phyloP scores from a whole-genome alignment of 2,329 filamentous ascomycete genomes.

The Sporothrix brunneoviolacea region DNA sequence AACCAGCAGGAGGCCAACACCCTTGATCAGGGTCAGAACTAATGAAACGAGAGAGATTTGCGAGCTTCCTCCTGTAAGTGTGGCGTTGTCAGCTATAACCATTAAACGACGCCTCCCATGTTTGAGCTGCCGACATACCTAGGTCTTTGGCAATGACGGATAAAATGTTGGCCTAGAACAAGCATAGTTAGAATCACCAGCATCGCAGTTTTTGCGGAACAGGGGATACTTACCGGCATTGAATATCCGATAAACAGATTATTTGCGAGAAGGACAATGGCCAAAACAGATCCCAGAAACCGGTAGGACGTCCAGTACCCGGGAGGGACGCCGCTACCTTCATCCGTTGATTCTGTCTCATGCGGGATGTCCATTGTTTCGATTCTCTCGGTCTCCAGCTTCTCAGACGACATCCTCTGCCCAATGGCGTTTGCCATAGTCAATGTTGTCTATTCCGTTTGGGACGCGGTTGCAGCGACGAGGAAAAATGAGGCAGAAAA shows the following conservation, averaged over 20 bases:
- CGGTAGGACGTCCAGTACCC: conserved; percentile 9
- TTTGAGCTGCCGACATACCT: no score
- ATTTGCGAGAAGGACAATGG: conserved; percentile 8
- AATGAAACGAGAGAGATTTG: background rate
- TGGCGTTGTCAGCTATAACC: no score
- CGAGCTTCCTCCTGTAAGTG: no score
- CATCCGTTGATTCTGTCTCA: background rate
- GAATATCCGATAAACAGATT: conserved; percentile 11
- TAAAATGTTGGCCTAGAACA: conserved; percentile 9
- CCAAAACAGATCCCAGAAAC: conserved; percentile 6
- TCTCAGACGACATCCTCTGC: background rate
- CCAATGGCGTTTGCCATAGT: no score
- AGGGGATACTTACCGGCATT: no score
- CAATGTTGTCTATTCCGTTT: no score
- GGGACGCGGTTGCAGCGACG: no score
- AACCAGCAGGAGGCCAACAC: conserved; percentile 7
- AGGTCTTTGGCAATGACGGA: conserved; percentile 2
- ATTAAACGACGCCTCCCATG: no score
- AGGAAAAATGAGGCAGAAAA: no score
- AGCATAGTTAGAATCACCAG: no score
- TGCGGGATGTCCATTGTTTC: background rate
- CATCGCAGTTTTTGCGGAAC: no score
- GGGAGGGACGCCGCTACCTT: background rate
- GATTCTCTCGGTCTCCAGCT: background rate
- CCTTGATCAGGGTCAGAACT: conserved; percentile 7